These are phyloP conservation scores for Dillenia suffruticosa DNA, from an alignment of 164 flowering plant species.

Conservation along the genomic window DNA sequence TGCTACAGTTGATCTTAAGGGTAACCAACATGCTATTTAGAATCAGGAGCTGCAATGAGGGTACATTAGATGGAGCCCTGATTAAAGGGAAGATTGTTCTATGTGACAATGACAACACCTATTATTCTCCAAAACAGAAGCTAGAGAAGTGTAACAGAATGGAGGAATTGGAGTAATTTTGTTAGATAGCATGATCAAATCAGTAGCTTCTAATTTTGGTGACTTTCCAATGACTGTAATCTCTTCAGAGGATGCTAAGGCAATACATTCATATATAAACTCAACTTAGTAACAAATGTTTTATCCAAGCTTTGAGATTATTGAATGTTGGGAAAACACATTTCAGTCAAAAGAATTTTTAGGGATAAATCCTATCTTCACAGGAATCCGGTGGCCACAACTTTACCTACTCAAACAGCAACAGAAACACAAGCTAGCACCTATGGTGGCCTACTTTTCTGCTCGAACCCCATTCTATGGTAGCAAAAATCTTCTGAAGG, in stretches of 20 bases:
- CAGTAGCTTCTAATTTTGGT: constrained; percentile 34
- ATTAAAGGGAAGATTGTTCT: constrained; percentile 67
- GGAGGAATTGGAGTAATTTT: constrained; percentile 39
- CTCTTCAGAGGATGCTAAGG: constrained; percentile 30
- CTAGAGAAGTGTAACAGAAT: constrained; percentile 17
- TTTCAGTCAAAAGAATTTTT: no score
- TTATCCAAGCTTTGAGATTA: no score
- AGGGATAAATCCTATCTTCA: background rate
- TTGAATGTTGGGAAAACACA: no score
- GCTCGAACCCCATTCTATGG: constrained; percentile 61
- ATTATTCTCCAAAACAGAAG: constrained; percentile 7
- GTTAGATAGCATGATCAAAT: constrained; percentile 26
- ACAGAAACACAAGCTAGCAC: constrained; percentile 52
- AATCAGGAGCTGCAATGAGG: constrained; percentile 49
- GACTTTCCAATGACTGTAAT: constrained; percentile 48
- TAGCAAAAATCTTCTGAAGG: constrained; percentile 68
- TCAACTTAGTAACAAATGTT: constrained; percentile 45
- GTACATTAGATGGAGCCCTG: constrained; percentile 30
- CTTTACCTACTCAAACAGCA: constrained; percentile 44
- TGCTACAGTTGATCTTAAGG: background rate
- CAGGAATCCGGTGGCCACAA: constrained; percentile 64
- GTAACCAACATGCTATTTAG: constrained; percentile 20
- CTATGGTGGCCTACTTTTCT: constrained; percentile 58
- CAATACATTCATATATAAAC: constrained; percentile 54
- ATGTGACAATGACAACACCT: constrained; percentile 32